Percentiles rank a stretch among this genome's conserved stretches.
These are phyloP conservation scores for Endotrypanum monterogeii DNA, from an alignment of 208 protist species.

Conservation along the genomic window DNA sequence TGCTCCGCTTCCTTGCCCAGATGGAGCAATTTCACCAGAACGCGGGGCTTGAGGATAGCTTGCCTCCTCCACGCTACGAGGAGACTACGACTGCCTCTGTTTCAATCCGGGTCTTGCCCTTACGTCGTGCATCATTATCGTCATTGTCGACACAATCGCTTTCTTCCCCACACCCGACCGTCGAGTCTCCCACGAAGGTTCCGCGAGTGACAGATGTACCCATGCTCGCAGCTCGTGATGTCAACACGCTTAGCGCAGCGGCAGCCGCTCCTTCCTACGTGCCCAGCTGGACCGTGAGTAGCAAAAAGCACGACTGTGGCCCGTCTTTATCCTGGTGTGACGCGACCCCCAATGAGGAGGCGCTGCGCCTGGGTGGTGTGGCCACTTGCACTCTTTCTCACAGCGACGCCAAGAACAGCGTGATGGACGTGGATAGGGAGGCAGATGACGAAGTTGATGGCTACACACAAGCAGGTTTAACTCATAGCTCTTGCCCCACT, in stretches of 20 bases:
- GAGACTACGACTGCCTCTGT: conserved; percentile 7
- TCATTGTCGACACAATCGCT: neutral
- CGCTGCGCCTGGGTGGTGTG: neutral
- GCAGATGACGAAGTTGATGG: conserved; percentile 20
- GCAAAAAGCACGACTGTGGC: neutral
- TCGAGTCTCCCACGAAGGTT: neutral
- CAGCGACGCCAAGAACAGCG: neutral
- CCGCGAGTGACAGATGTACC: neutral
- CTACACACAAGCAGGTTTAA: conserved; percentile 21
- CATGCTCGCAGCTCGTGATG: neutral
- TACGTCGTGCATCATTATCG: neutral
- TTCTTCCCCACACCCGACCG: neutral
- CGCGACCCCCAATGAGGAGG: neutral
- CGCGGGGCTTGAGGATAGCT: conserved; percentile 15
- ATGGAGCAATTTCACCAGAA: conserved; percentile 30
- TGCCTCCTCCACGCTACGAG: conserved; percentile 30
- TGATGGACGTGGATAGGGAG: conserved; percentile 11
- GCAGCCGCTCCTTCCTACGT: conserved; percentile 8
- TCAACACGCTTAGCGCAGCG: neutral
- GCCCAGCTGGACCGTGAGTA: conserved; percentile 13
- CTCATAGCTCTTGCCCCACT: conserved; percentile 12
- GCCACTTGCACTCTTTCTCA: neutral
- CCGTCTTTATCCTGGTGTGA: neutral
- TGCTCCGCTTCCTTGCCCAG: conserved; percentile 51
- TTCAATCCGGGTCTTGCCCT: neutral